Evolutionary conservation across 2,329 filamentous ascomycete genomes (phyloP).

Genomic region (Curvularia verruculosa): DNA sequence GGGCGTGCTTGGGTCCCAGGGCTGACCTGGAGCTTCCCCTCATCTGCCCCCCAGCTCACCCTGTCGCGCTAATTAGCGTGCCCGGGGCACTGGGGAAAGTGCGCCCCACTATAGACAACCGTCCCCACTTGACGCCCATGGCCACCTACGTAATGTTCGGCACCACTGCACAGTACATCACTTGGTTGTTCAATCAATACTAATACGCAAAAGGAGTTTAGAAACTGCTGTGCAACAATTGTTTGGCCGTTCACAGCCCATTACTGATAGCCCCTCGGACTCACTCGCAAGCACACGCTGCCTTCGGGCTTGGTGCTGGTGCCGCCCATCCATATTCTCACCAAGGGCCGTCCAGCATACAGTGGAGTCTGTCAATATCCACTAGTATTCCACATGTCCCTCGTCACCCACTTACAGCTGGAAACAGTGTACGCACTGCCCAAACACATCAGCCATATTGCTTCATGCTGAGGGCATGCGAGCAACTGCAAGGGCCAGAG

Average conservation of each 20-base stretch:
- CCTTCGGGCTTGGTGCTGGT: neutral
- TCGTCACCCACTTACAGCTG: neutral
- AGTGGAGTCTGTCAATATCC: neutral
- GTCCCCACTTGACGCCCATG: too few relatives aligned
- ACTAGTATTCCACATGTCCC: neutral
- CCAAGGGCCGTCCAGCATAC: neutral
- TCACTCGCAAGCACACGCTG: neutral
- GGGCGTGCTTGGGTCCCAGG: constrained; percentile 8
- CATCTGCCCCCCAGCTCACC: constrained; percentile 20
- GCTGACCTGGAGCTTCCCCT: constrained; percentile 18
- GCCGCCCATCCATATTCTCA: neutral
- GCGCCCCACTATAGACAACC: constrained; percentile 11
- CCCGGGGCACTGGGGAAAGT: constrained; percentile 20
- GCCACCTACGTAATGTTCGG: neutral
- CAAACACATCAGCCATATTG: neutral
- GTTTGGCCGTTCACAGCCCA: neutral
- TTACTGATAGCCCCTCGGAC: neutral
- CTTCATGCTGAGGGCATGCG: neutral
- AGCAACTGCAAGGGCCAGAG: neutral
- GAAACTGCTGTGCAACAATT: neutral
- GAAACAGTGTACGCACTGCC: neutral
- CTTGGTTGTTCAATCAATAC: neutral
- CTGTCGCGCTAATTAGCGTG: constrained; percentile 13
- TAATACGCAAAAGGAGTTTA: neutral
- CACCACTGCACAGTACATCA: neutral